A percentile compares a stretch with the other conserved stretches of the same genome.
phyloP scores from a whole-genome alignment of 2,329 filamentous ascomycete genomes.

The Arthrobotrys entomopaga region DNA sequence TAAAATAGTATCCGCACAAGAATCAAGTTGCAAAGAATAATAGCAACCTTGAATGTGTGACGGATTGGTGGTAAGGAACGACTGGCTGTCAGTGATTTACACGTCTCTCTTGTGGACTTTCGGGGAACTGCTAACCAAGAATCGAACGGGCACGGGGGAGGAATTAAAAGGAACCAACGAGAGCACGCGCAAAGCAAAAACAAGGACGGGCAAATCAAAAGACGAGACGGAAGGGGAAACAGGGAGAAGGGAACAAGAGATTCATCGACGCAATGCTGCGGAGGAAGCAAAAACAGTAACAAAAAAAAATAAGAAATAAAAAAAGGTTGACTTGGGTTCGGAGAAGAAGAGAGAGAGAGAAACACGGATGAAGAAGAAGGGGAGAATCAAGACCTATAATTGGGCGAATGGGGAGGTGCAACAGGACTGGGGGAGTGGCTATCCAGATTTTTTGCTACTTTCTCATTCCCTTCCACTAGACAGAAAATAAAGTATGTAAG shows the following conservation, averaged over 20 bases:
- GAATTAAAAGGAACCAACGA: conserved; percentile 54
- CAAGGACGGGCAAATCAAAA: conserved; percentile 54
- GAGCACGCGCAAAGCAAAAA: conserved; percentile 47
- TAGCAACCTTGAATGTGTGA: conserved; percentile 37
- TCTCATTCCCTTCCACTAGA: too few relatives aligned
- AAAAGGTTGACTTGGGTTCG: conserved; percentile 10
- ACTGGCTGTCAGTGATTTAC: conserved; percentile 54
- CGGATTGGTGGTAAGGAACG: conserved; percentile 50
- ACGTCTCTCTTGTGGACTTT: conserved; percentile 47
- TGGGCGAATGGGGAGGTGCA: conserved; percentile 53
- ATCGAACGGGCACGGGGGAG: conserved; percentile 52
- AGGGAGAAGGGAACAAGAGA: conserved; percentile 45
- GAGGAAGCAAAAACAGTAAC: conserved; percentile 28
- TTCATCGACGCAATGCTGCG: conserved; percentile 54
- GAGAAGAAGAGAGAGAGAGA: conserved; percentile 44
- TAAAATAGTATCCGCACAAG: conserved; percentile 55
- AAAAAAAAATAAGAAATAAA: not conserved
- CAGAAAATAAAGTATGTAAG: too few relatives aligned
- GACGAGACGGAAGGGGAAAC: conserved; percentile 54
- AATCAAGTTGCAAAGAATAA: conserved; percentile 48
- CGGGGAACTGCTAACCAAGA: conserved; percentile 52
- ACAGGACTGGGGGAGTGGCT: conserved; percentile 45
- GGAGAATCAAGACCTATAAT: conserved; percentile 49
- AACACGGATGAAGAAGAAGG: conserved; percentile 25
- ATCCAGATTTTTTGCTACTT: conserved; percentile 30